Conservation (phyloP, 129 eudicot genomes). For the Tanacetum coccineum region DNA sequence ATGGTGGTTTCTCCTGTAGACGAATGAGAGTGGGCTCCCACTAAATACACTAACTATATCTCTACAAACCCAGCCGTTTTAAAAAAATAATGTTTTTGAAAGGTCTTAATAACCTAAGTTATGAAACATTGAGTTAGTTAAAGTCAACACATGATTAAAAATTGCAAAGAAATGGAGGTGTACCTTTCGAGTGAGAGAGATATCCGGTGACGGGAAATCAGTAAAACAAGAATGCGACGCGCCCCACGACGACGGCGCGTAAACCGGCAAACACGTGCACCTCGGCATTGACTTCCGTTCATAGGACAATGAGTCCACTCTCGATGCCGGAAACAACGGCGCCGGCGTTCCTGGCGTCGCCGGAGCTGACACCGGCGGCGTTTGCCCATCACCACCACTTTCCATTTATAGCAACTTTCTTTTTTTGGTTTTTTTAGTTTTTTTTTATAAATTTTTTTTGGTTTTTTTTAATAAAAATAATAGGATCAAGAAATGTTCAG, state of each 20-base stretch:
- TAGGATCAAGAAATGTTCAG: conserved; percentile 14
- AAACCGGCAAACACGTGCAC: conserved; percentile 50
- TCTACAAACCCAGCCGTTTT: no score
- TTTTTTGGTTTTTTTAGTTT: conserved; percentile 1
- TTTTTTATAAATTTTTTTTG: not conserved
- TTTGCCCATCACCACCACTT: conserved; percentile 37
- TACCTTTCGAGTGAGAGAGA: conserved; percentile 43
- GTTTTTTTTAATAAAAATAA: not conserved
- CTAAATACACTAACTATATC: no score
- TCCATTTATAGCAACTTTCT: conserved; percentile 34
- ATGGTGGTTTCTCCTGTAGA: no score
- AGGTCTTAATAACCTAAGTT: no score
- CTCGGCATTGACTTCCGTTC: conserved; percentile 65
- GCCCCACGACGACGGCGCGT: conserved; percentile 33
- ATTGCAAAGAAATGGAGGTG: not conserved
- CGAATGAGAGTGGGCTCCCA: no score
- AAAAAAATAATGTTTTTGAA: no score
- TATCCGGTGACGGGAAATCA: conserved; percentile 35
- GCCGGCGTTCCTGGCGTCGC: conserved; percentile 68
- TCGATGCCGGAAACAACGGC: conserved; percentile 44
- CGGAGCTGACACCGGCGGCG: conserved; percentile 52
- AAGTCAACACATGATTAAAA: no score
- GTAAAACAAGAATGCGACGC: conserved; percentile 31
- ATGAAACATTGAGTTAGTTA: no score
- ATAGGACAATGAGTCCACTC: conserved; percentile 55